Evolutionary conservation across 2,329 filamentous ascomycete genomes (phyloP), one percentile per base, ranked within the genome.

Genomic region (Fusarium circinatum): DNA sequence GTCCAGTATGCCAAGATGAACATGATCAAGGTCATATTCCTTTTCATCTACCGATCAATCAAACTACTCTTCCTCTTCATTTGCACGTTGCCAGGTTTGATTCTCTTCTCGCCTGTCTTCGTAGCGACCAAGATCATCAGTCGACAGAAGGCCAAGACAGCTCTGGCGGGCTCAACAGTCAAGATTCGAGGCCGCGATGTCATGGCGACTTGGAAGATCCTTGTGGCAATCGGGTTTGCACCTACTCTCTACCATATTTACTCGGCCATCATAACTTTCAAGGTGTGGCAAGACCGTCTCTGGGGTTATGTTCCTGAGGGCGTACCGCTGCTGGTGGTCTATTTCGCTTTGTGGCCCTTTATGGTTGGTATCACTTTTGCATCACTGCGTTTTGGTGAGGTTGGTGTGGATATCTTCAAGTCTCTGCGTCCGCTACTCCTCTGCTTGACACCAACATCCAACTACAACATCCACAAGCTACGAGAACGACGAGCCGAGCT

Each of bases 391-490:
- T 97, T 98, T 75, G 96, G 96, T 52, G 96, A 99, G 84, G 92
- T 97, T n/a, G 96, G 96, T 59, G 98, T 99, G 95, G 96, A 99
- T 80, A 98, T 99, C 63, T 86, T 96, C 85, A 99, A 98, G 84
- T 98, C 96, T 1, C 88, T 99, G 22, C 90, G 94, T 15, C 96
- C 96, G 11, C 89, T 99, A 15, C 86, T 97, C 51, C 87, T 98
- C 39, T 96, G 94, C 74, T 88, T 98, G 78, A 93, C 93, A 77
- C 96, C 96, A 4, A 91, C 91, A 9, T 96, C 94, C 4, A 92
- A 91, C 81, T 97, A 95, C 84, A 94, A 93, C 65, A 90, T 99
- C 55, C 89, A 94, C 71, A 92, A 92, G 76, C 89, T 99, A 57
- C 91, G 94, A 65, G 85, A 89, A 74, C 88, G 90, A 70, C 91